Conservation (phyloP, 164 flowering plant species). For the Tinospora cordifolia region DNA sequence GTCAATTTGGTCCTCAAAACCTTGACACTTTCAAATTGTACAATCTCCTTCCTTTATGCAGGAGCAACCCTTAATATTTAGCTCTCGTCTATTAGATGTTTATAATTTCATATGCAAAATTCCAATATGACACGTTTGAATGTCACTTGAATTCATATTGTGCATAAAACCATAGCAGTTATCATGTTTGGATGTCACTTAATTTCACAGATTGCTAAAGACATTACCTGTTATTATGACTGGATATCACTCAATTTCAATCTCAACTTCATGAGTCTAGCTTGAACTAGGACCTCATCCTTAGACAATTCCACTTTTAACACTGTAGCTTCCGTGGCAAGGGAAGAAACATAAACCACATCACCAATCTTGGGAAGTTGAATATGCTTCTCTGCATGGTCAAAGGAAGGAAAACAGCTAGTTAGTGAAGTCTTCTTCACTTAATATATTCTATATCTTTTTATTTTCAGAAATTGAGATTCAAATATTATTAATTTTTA, state of each 20-base stretch:
- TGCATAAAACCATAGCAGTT: not conserved
- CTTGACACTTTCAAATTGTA: not conserved
- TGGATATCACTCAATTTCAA: conserved; percentile 45
- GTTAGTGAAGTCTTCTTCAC: not conserved
- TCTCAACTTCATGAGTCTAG: conserved; percentile 64
- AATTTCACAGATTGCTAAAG: not conserved
- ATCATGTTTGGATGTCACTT: not conserved
- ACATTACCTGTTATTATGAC: conserved; percentile 1
- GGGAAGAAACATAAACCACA: conserved; percentile 47
- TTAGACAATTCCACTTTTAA: conserved; percentile 54
- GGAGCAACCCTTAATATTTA: not conserved
- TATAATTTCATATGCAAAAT: not conserved
- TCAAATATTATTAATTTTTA: not conserved
- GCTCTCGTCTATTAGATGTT: not conserved
- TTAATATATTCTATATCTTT: too few relatives aligned
- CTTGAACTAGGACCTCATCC: conserved; percentile 63
- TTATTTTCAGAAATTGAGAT: too few relatives aligned
- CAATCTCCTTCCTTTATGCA: not conserved
- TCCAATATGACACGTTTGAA: not conserved
- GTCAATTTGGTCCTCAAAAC: not conserved
- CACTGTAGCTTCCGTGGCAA: conserved; percentile 52
- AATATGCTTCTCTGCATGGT: conserved; percentile 37
- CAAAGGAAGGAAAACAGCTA: not conserved
- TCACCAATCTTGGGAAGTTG: conserved; percentile 64
- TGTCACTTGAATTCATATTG: not conserved